Percentiles rank a stretch among this genome's conserved stretches.
Evolutionary conservation across 2,329 filamentous ascomycete species (phyloP).

Genomic region (Calonectria pseudoturangicola): DNA sequence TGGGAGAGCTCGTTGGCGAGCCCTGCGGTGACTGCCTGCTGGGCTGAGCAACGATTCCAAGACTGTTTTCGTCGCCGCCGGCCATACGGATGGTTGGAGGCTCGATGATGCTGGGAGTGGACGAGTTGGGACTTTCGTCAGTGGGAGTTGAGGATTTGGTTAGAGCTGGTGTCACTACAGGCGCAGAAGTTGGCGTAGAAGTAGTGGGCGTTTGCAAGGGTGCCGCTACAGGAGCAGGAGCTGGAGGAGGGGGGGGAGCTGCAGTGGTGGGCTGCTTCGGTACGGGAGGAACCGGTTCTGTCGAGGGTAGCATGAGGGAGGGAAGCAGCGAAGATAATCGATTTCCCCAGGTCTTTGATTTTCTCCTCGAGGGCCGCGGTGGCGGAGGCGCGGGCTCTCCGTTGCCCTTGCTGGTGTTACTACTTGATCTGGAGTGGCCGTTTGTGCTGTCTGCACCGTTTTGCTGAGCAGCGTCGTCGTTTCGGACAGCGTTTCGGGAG

Average conservation of each 20-base stretch:
- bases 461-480: conserved; percentile 40
- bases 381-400: conserved; percentile 48
- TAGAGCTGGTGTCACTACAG: conserved; percentile 46
- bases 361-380: conserved; percentile 51
- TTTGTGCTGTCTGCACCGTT: not conserved
- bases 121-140: conserved; percentile 51
- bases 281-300: conserved; percentile 55
- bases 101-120: conserved; percentile 51
- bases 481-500: conserved; percentile 48
- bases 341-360: conserved; percentile 60
- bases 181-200: conserved; percentile 42
- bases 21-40: conserved; percentile 32
- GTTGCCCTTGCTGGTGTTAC: conserved; percentile 31
- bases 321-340: conserved; percentile 62
- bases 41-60: conserved; percentile 42
- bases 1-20: conserved; percentile 45
- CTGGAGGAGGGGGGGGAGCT: conserved; percentile 44
- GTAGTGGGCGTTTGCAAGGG: conserved; percentile 37
- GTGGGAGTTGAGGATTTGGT: conserved; percentile 54
- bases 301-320: conserved; percentile 60
- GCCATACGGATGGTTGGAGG: conserved; percentile 47
- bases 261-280: conserved; percentile 46
- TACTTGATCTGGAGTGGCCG: conserved; percentile 26
- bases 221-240: conserved; percentile 35
- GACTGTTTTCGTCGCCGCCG: conserved; percentile 44